A percentile compares a stretch with the other conserved stretches of the same genome.
Conservation (phyloP, 257 asterid genomes). For the Buddleja alternifolia region DNA sequence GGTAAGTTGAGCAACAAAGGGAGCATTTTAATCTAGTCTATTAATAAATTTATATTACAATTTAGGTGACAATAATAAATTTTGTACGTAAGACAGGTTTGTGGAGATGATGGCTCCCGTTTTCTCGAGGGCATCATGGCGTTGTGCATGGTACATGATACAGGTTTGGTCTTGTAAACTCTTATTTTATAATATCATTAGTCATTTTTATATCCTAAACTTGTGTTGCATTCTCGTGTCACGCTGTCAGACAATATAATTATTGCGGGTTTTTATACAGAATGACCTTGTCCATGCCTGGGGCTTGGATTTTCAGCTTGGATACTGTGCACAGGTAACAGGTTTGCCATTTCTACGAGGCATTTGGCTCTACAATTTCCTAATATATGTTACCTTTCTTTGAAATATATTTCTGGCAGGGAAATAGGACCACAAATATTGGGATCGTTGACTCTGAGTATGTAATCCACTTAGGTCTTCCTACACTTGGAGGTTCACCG, state of each 20-base stretch:
- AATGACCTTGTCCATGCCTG: slow-evolving; percentile 72
- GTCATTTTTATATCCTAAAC: not conserved
- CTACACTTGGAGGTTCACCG: slow-evolving; percentile 70
- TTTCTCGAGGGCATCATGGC: slow-evolving; percentile 75
- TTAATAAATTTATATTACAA: not conserved
- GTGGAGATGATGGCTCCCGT: slow-evolving; percentile 93
- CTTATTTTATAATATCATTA: not conserved
- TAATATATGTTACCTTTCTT: not conserved
- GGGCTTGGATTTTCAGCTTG: slow-evolving; percentile 81
- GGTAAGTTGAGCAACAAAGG: slow-evolving; percentile 36
- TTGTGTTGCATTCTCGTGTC: not conserved
- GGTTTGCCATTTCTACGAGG: slow-evolving; percentile 39
- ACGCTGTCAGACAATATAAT: not conserved
- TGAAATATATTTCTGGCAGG: slow-evolving; percentile 42
- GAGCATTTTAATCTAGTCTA: not conserved
- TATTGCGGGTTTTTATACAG: slow-evolving; percentile 35
- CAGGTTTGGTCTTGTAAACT: slow-evolving; percentile 49
- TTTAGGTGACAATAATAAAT: not conserved
- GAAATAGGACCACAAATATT: slow-evolving; percentile 57
- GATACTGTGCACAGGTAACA: slow-evolving; percentile 79
- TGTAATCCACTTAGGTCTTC: slow-evolving; percentile 63
- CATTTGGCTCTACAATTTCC: not conserved
- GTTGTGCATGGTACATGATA: slow-evolving; percentile 75
- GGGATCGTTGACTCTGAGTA: slow-evolving; percentile 80
- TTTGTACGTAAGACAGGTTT: slow-evolving; percentile 42